Evolutionary conservation across 2,329 filamentous ascomycete genomes (phyloP), one percentile per base, ranked within the genome.

Genomic region (Juglanconis oblonga): DNA sequence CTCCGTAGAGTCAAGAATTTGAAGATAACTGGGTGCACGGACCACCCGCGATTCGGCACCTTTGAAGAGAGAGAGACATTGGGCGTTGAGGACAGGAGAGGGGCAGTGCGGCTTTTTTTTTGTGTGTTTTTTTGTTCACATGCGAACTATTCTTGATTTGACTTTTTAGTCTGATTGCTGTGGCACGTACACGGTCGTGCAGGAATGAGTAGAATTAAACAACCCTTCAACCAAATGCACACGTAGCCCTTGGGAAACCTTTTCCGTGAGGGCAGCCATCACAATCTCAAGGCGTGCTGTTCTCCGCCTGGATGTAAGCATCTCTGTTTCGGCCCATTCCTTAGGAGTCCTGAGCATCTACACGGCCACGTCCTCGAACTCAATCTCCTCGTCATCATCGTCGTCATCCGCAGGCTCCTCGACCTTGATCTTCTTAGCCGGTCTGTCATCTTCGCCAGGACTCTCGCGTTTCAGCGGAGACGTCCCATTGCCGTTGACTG

Each of bases 341-440:
- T 31, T 29, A 24, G 17, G 17, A 24, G 17, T 24, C 17, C 17
- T 32, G 17, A 24, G 1, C 38, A 45, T 9, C 14, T 24, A 13
- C 10, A 17, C 7, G 7, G 29, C 14, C 13, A 58, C 82, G 67
- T 86, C 83, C 66, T 85, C 83, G 70, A 86, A 86, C 66, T 85
- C 83, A 63, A 86, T 70, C 32, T 80, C 81, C 35, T 83, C 81
- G 31, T 78, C 77, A 33, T 78, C 79, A 11, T 80, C 69, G n/a
- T 67, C 65, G 14, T 58, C 66, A 8, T 66, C 61, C 8, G 59
- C 65, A 32, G 61, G 73, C 62, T 77, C 72, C 56, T 87, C 86
- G 17, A 88, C 70, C 71, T 86, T 87, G 49, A 85, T 78, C 63
- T 83, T 83, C 76, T 91, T 91, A 9, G 78, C 73, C 11, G 81